Conservation (phyloP, 768 basidiomycete species). For the Podaxis sp. region DNA sequence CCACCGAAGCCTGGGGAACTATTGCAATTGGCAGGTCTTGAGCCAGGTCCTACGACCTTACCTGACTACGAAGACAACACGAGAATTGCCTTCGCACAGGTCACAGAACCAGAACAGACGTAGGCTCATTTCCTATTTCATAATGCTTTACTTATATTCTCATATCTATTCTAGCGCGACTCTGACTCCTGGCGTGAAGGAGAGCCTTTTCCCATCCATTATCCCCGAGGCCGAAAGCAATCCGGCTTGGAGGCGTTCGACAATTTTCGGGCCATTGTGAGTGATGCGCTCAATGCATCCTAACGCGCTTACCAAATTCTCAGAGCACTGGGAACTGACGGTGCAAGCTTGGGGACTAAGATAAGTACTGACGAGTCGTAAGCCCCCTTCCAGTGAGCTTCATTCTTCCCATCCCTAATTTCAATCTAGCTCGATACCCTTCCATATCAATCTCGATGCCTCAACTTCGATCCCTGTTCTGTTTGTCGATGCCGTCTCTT, state of each 20-base stretch:
- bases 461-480: conserved; percentile 46
- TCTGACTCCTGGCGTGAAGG: neutral
- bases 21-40: conserved; percentile 45
- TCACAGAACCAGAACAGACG: neutral
- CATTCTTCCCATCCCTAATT: neutral
- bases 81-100: conserved; percentile 5
- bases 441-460: conserved; percentile 47
- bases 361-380: conserved; percentile 22
- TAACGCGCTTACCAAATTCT: conserved; percentile 9
- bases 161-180: neutral
- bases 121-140: neutral
- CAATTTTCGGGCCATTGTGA: conserved; percentile 66
- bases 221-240: conserved; percentile 11
- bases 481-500: conserved; percentile 34
- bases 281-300: conserved; percentile 17
- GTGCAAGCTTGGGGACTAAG: conserved; percentile 1
- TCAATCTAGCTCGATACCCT: conserved; percentile 23
- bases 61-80: conserved; percentile 46
- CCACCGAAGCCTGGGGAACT: conserved; percentile 29
- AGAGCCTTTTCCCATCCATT: conserved; percentile 34
- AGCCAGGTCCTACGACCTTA: conserved; percentile 33
- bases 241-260: conserved; percentile 41
- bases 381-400: conserved; percentile 7
- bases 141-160: neutral
- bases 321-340: conserved; percentile 34